Evolutionary conservation across 768 basidiomycete genomes (phyloP), one percentile per base, ranked within the genome.

Genomic region (Termitomyces sp.): DNA sequence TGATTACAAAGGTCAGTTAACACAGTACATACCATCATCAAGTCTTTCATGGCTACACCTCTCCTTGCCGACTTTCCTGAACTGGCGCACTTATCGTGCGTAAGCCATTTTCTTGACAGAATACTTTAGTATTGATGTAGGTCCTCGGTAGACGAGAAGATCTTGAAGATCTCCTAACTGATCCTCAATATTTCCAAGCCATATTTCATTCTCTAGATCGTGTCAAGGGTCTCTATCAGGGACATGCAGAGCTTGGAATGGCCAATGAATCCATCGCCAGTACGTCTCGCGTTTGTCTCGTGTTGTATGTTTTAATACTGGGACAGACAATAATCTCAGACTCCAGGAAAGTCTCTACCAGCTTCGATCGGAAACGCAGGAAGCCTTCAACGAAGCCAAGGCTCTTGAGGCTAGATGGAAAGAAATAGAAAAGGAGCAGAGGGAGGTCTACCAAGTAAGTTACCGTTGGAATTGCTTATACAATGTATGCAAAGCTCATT

Each of bases 201-300:
- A 77, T 90, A 61, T 88, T 98, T 63, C 89, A 95, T 71, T 85
- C 91, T 1, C 74, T 96, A 10, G 76, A 85, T 2, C 77, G 79
- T 30, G 92, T 96, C 43, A 88, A 88, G 67, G 78, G 80, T 16
- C 76, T 94, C 59, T 88, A 94, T 63, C 81, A 84, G 61, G 82
- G 85, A 0, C 91, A 95, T 66, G 78, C 88, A 12, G 88, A 89
- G 63, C 80, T 96, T 1, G 89, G 91, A 7, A 76, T 80, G 70
- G 92, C 93, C 40, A 97, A 98, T 65, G 89, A 94, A 66, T 80
- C 85, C 8, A 87, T 98, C 53, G 93, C 95, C 13, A 79, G 94
- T 95, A 66, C 65, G 93, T 76, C 49, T 59, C 49, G 14, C 33
- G 50, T 38, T 46, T 43, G 47, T 52, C 3, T 18, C 16, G 12